A percentile compares a stretch with the other conserved stretches of the same genome.
Conservation (phyloP, 768 basidiomycete genomes). For the Suillus variegatus region DNA sequence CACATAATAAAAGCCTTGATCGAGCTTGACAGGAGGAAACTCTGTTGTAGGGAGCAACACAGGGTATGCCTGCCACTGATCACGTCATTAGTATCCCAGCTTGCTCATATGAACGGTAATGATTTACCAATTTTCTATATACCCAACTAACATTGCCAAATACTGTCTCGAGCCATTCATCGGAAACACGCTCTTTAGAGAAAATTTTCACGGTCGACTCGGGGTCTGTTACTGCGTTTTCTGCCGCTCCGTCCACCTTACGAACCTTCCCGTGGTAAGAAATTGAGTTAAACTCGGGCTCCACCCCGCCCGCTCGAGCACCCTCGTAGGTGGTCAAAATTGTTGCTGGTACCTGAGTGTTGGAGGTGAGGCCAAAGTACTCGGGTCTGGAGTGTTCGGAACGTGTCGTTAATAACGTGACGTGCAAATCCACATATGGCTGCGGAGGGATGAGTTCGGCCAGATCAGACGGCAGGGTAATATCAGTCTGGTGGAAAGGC, state of each 20-base stretch:
- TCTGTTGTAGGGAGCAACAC: conserved; percentile 61
- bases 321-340: conserved; percentile 75
- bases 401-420: conserved; percentile 86
- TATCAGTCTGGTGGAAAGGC: conserved; percentile 73
- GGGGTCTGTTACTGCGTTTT: conserved; percentile 27
- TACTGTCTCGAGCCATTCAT: conserved; percentile 67
- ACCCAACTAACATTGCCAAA: conserved; percentile 84
- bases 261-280: conserved; percentile 69
- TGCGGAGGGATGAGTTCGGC: conserved; percentile 60
- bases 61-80: conserved; percentile 81
- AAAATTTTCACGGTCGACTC: conserved; percentile 90
- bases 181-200: conserved; percentile 61
- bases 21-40: conserved; percentile 81
- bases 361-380: conserved; percentile 64
- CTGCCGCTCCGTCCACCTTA: conserved; percentile 25
- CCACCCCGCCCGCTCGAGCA: conserved; percentile 50
- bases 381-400: conserved; percentile 55
- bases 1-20: conserved; percentile 82
- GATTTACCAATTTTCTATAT: conserved; percentile 68
- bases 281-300: conserved; percentile 85
- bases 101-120: conserved; percentile 3
- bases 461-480: conserved; percentile 51
- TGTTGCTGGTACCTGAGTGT: conserved; percentile 52
- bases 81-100: conserved; percentile 9
- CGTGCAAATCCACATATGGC: conserved; percentile 83